Base-by-base conservation (phyloP, 2,329 filamentous ascomycete genomes). In the Cytospora piceae region DNA sequence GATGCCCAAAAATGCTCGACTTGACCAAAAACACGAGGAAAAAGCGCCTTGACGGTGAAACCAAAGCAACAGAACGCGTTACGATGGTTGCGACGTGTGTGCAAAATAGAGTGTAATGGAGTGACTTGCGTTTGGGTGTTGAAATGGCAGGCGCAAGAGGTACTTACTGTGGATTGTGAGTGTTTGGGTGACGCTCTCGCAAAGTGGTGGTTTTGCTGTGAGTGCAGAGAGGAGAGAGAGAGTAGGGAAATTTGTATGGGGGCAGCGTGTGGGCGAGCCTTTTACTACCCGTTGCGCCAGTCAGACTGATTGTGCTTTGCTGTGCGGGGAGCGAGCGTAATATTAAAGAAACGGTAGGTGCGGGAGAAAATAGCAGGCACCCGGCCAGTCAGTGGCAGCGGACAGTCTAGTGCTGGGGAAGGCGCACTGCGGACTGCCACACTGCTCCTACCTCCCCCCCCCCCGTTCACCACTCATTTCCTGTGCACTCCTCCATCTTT, bases 121-220 rank as follows among this genome's bases (percentile, higher is more conserved):
- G 75, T 77, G 78, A 81, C 78, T 80, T 81, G 72, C 71, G 71
- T 69, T 76, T 78, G 77, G 64, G 64, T 66, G 64, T 64, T 64
- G 64, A 58, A 63, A 64, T 60, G 61, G 64, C 61, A 63, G 64
- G 64, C 64, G 62, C 51, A 49, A 58, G 53, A 66, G 51, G 64
- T 66, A 66, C 64, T 66, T 51, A 64, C 62, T 64, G 56, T 60
- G 62, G 54, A 54, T 64, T 64, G 55, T 49, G 55, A 58, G 55
- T 59, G 49, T 55, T 63, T 63, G 60, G 46, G 60, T 63, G 60
- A 63, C 60, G 60, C 60, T 63, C 60, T 63, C 60, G 60, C 42
- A 63, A 53, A 57, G 62, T 53, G 51, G 62, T 64, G 62, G 55
- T 58, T 59, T 64, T 56, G 62, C 62, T 52, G 62, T 60, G 62